phyloP scores from a whole-genome alignment of 345 rosid genomes.

The Brassica juncea region DNA sequence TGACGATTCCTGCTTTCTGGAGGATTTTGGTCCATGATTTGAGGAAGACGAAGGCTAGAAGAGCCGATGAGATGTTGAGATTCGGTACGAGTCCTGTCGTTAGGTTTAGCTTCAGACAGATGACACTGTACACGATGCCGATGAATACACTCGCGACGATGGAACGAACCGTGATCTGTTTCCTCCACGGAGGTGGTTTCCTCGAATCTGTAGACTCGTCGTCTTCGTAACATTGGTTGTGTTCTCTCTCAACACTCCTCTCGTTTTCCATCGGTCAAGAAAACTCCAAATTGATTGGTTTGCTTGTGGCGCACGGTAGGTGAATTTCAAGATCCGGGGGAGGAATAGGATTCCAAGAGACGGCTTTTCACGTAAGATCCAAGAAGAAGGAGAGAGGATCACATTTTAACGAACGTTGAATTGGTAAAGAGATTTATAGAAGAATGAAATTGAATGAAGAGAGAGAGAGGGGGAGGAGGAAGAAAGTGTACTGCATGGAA shows the following conservation, averaged over 20 bases:
- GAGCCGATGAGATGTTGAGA: slow-evolving; percentile 96
- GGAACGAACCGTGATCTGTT: slow-evolving; percentile 79
- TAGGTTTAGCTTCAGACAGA: slow-evolving; percentile 83
- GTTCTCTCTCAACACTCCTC: slow-evolving; percentile 17
- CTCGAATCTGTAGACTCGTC: slow-evolving; percentile 33
- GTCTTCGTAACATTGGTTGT: not conserved
- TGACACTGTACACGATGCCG: slow-evolving; percentile 82
- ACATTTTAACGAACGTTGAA: not conserved
- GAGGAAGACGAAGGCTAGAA: slow-evolving; percentile 70
- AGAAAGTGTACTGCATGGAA: slow-evolving; percentile 40
- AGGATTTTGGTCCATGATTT: slow-evolving; percentile 81
- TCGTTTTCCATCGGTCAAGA: slow-evolving; percentile 15
- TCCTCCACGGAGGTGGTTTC: slow-evolving; percentile 75
- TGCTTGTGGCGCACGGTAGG: not conserved
- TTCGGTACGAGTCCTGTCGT: slow-evolving; percentile 95
- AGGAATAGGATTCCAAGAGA: not conserved
- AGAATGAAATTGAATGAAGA: slow-evolving; percentile 9
- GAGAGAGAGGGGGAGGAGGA: slow-evolving; percentile 2
- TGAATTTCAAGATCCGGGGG: not conserved
- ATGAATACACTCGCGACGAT: slow-evolving; percentile 65
- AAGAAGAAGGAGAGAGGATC: slow-evolving; percentile 9
- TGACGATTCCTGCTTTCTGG: slow-evolving; percentile 63
- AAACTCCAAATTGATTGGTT: slow-evolving; percentile 1
- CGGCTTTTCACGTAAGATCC: not conserved
- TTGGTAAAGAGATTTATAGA: slow-evolving; percentile 16